phyloP scores from a whole-genome alignment of 768 basidiomycete species.

The Russula sp. region DNA sequence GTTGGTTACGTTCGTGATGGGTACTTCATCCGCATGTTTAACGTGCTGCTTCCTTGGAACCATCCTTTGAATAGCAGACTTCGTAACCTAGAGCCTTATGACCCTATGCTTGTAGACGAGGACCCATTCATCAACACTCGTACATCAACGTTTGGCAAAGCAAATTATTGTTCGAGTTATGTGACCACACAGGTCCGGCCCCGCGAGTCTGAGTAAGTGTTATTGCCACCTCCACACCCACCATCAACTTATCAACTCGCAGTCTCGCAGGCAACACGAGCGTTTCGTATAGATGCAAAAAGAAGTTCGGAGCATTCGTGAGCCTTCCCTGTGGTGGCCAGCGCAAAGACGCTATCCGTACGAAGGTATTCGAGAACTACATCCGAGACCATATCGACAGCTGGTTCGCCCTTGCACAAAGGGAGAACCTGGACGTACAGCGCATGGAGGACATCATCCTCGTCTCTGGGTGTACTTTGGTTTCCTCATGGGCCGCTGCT shows the following conservation, averaged over 20 bases:
- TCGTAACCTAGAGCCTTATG: background rate
- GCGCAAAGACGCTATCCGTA: background rate
- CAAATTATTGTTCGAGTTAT: background rate
- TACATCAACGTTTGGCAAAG: background rate
- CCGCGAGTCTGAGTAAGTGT: background rate
- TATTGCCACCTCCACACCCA: background rate
- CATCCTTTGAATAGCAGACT: background rate
- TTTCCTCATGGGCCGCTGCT: background rate
- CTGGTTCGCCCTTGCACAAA: background rate
- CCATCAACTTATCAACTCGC: background rate
- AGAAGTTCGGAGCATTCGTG: background rate
- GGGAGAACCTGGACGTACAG: background rate
- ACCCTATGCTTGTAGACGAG: background rate
- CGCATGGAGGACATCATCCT: constrained; percentile 6
- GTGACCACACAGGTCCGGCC: background rate
- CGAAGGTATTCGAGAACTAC: background rate
- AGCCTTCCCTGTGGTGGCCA: background rate
- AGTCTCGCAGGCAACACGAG: background rate
- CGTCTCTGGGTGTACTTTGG: background rate
- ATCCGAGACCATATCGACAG: background rate
- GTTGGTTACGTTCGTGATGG: constrained; percentile 22
- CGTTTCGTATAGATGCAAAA: background rate
- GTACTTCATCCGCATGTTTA: constrained; percentile 21
- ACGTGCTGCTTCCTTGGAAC: constrained; percentile 2
- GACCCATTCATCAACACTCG: background rate